Percentiles rank a stretch among this genome's conserved stretches.
phyloP scores from a whole-genome alignment of 140 eudicot species.

The Cichorium intybus region DNA sequence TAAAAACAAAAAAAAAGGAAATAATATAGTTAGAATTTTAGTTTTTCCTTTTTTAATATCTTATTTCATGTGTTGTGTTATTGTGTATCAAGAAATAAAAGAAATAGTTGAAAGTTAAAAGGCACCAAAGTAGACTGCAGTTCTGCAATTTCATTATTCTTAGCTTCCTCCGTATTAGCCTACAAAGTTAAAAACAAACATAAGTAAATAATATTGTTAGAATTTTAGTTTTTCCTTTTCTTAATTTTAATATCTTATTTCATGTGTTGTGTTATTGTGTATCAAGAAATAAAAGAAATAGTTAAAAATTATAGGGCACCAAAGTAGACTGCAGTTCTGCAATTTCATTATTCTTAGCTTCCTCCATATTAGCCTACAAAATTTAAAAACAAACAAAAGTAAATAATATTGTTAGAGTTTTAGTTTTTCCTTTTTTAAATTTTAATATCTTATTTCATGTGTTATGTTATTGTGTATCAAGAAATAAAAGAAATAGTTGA shows the following conservation, averaged over 20 bases:
- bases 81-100: too few species aligned
- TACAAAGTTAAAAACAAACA: background rate
- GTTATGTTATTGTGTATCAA: constrained; percentile 4
- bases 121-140: too few species aligned
- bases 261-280: constrained; percentile 1
- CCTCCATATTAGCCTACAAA: constrained; percentile 50
- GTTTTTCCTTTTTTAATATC: too few species aligned
- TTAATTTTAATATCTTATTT: background rate
- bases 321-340: constrained; percentile 42
- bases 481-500: too few species aligned
- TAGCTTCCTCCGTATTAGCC: too few species aligned
- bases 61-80: too few species aligned
- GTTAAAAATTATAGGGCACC: background rate
- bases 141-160: too few species aligned
- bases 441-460: background rate
- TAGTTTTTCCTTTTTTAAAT: background rate
- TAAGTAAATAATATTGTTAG: background rate
- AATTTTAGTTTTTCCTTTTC: background rate
- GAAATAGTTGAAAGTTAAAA: too few species aligned
- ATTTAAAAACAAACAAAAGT: background rate
- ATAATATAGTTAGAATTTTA: too few species aligned
- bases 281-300: background rate
- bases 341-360: constrained; percentile 49
- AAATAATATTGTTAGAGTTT: background rate
- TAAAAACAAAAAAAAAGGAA: too few species aligned